Base-by-base conservation (phyloP, 345 rosid genomes). In the Rubroshorea leprosula region DNA sequence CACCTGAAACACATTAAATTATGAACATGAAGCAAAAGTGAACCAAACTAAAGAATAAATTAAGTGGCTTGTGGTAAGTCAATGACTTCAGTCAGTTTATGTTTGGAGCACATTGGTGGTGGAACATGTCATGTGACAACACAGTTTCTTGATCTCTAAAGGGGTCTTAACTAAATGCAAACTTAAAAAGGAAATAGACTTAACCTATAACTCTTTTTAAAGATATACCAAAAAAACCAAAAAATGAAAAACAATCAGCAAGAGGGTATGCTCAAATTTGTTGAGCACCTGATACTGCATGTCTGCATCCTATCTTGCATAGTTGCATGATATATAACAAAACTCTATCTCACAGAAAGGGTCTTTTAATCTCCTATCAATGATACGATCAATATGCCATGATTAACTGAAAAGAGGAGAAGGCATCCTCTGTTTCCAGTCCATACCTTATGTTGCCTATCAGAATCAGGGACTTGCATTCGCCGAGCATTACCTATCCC, bases 401-500 rank as follows among this genome's bases (percentile, higher is more conserved):
- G 51, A 19, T 16, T 51, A 17, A 68, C 43, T 60, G 60, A 59
- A 35, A 29, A 61, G 38, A 27, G 48, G 5, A 39, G 43, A 23
- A 15, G 15, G 61, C 39, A 60, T 24, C 41, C 15, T 35, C 25
- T 15, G 25, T 10, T 50, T 67, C 58, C 15, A 60, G 21, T 47
- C 46, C 68, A 50, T 72, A 82, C 92, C 92, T 87, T 78, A 72
- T 91, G 98, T 69, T 91, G 98, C 81, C 78, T 75, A 50, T 85
- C 86, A 71, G 81, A 76, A 72, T 84, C 68, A 24, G 85, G 88
- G n/a, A 91, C 98, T 77, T 91, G 98, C 98, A 91, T 85, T 71
- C 96, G 78, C 29, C 98, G 84, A 68, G 96, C 95, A 72, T 79
- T 79, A 44, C 98, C 96, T 9, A 91, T 91, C 63, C 96, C 94